These are phyloP conservation scores for Limnomonas spitsbergensis DNA, from an alignment of 139 green algal genomes.

Conservation along the genomic window DNA sequence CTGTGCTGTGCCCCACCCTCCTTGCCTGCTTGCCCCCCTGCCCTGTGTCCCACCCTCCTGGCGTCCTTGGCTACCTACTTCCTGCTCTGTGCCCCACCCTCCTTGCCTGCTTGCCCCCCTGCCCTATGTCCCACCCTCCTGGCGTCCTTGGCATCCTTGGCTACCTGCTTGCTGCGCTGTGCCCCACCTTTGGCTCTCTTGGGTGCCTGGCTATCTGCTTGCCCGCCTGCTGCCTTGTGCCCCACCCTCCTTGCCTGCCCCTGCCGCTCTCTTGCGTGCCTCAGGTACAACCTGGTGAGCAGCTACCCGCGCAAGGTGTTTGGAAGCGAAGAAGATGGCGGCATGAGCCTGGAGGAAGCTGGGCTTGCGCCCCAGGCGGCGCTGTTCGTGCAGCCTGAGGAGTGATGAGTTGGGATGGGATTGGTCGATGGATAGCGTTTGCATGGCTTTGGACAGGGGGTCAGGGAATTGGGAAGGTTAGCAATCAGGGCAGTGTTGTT, in stretches of 20 bases:
- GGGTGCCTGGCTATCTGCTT: neutral
- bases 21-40: neutral
- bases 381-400: constrained; percentile 67
- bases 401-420: no score
- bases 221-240: no score
- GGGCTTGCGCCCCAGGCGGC: constrained; percentile 59
- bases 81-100: neutral
- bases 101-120: neutral
- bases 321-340: constrained; percentile 20
- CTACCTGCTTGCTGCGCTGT: neutral
- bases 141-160: neutral
- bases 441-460: no score
- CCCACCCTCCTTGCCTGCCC: neutral
- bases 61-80: neutral
- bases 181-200: neutral
- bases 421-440: no score
- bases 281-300: constrained; percentile 61
- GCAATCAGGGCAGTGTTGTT: no score
- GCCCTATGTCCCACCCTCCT: no score
- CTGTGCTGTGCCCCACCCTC: neutral
- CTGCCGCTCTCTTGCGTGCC: neutral
- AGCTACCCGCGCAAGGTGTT: constrained; percentile 67
- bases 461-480: no score
- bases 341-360: constrained; percentile 43
- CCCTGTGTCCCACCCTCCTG: no score